Evolutionary conservation across 2,329 filamentous ascomycete species (phyloP), one percentile per base, ranked within the genome.

Genomic region (Ophiosphaerella korrae): DNA sequence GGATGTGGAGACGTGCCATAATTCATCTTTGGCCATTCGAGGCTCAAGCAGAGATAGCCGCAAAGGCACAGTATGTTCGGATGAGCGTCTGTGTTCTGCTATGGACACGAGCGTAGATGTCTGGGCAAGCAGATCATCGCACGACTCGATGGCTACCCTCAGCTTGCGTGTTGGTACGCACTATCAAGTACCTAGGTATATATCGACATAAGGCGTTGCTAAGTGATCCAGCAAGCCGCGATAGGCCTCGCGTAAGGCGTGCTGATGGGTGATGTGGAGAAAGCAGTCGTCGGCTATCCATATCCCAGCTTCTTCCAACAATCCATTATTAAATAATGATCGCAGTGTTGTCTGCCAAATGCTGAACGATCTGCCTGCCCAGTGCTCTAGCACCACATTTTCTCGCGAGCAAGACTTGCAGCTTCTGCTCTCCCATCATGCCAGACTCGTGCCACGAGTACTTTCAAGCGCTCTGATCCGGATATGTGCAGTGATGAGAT

Each of bases 21-120:
- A 53, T 53, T 56, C 57, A 59, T 54, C 52, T 45, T 58, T 53
- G 52, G 63, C 57, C 54, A 63, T 61, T 64, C 64, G 67, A 62
- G 58, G 56, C 58, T 59, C 64, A 70, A 58, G 57, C 55, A 60
- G 57, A 69, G 64, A 66, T 58, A 72, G 69, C 64, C 65, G 67
- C 66, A 71, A 70, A 71, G 68, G 68, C 71, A 74, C 71, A 74
- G 68, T 71, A 62, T 67, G 64, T 74, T 72, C 70, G 69, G 67
- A 60, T 72, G 72, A 74, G 62, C 72, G 68, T 73, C 72, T 76
- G 76, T 77, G 75, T 78, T 87, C 84, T 88, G 86, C 87, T 89
- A 89, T 85, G 85, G 83, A 86, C 71, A 75, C 76, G 76, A 82
- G 84, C 84, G 82, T 84, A 83, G 74, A 82, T 82, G 86, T 84